Evolutionary conservation across 495 filamentous ascomycete species (phyloP).

Genomic region (Baudoinia panamericana): DNA sequence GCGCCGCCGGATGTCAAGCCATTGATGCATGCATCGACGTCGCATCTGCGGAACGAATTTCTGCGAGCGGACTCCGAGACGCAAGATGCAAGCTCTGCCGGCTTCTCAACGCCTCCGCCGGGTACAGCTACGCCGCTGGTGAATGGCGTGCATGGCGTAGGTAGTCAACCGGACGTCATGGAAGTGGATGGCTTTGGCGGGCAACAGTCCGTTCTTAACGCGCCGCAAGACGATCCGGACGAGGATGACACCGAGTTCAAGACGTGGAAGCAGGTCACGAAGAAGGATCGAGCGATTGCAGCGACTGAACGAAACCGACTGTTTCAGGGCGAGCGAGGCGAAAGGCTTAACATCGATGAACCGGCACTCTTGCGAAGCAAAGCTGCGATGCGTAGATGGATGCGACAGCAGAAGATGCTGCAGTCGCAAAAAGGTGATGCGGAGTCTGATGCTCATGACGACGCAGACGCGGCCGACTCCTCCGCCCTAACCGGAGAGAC

Average conservation of each 20-base stretch:
- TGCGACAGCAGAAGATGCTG: slow-evolving; percentile 57
- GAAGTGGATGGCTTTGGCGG: slow-evolving; percentile 58
- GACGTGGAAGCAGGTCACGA: slow-evolving; percentile 97
- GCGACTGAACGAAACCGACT: slow-evolving; percentile 70
- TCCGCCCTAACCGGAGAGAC: slow-evolving; percentile 47
- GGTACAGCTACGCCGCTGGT: slow-evolving; percentile 65
- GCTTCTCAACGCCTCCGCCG: slow-evolving; percentile 69
- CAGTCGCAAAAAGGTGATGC: slow-evolving; percentile 34
- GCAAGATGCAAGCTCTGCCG: slow-evolving; percentile 62
- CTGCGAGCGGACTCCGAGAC: slow-evolving; percentile 51
- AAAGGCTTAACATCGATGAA: slow-evolving; percentile 74
- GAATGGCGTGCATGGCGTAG: slow-evolving; percentile 47
- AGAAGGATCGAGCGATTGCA: slow-evolving; percentile 82
- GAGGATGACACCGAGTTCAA: slow-evolving; percentile 83
- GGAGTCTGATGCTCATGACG: slow-evolving; percentile 29
- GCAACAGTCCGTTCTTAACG: slow-evolving; percentile 28
- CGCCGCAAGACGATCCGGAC: slow-evolving; percentile 38
- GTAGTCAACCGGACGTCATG: slow-evolving; percentile 64
- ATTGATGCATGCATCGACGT: slow-evolving; percentile 36
- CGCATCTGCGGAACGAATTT: slow-evolving; percentile 34
- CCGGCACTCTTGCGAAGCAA: slow-evolving; percentile 71
- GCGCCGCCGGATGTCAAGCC: slow-evolving; percentile 54
- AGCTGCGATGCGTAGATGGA: slow-evolving; percentile 66
- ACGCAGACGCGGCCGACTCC: slow-evolving; percentile 35
- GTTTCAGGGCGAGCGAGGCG: slow-evolving; percentile 65